Evolutionary conservation across 768 basidiomycete genomes (phyloP), one percentile per base, ranked within the genome.

Genomic region (Trametes punicea): DNA sequence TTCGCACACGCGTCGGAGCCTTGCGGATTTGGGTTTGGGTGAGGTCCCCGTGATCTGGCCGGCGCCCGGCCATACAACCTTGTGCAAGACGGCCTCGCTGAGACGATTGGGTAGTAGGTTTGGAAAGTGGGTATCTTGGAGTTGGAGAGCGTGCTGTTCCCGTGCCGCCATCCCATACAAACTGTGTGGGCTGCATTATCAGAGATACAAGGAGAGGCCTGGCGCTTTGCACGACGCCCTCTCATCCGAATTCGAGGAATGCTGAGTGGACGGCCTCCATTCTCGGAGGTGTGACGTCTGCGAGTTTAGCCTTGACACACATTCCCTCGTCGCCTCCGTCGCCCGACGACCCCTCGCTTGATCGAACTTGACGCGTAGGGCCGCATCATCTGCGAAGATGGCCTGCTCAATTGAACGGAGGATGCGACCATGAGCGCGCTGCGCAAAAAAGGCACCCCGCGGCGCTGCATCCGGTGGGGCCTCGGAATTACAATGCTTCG

Each of bases 1-100:
- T 29, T 46, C 44, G 44, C 27, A 46, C 46, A 20, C 46, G 46
- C 46, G 6, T 31, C 46, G 46, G 46, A 47, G 46, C 46, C 48
- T 50, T n/a, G n/a, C n/a, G n/a, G n/a, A n/a, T 38, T 50, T 15
- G 3, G 36, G 13, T 33, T 20, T 10, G 23, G 25, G 42, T 15
- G 9, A 44, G 10, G 46, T 33, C 34, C 46, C 46, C 46, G 20
- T 47, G 46, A 47, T 33, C 46, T 5, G 27, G n/a, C 18, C 26
- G 20, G 30, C 27, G 30, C 13, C n/a, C 30, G 45, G n/a, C 33
- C 29, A 9, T 15, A 11, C 6, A n/a, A 20, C 6, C 21, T 10
- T 20, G 40, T n/a, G 4, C 40, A 23, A 46, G 9, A 47, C 34
- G 23, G 26, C 46, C 27, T 33, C 34, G 30, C n/a, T 31, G 46